Evolutionary conservation across 495 filamentous ascomycete species (phyloP).

Genomic region (Hypoxylon rickii): DNA sequence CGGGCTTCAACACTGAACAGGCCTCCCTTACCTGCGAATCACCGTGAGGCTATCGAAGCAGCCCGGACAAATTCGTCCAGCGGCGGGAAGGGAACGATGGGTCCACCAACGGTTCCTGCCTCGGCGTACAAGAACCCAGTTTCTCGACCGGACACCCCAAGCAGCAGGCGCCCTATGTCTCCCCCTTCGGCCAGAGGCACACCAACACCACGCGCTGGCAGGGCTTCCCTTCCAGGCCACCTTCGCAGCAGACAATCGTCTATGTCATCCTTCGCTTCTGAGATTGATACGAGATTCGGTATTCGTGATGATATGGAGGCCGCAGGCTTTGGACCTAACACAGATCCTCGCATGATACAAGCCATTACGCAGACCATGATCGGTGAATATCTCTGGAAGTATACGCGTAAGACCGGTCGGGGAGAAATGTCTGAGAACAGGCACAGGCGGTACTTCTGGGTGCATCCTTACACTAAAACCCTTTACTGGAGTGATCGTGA

Average conservation of each 20-base stretch:
- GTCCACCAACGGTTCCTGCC: conserved; percentile 80
- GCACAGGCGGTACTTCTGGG: conserved; percentile 97
- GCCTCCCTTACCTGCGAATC: conserved; percentile 81
- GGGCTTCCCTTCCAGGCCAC: conserved; percentile 40
- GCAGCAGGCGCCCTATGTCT: conserved; percentile 43
- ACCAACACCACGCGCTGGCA: conserved; percentile 46
- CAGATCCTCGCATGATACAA: conserved; percentile 98
- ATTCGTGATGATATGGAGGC: conserved; percentile 64
- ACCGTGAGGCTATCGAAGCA: conserved; percentile 81
- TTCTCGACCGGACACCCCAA: conserved; percentile 75
- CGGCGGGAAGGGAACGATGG: conserved; percentile 68
- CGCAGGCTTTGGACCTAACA: conserved; percentile 64
- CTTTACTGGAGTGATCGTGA: conserved; percentile 96
- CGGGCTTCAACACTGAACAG: conserved; percentile 37
- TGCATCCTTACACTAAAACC: conserved; percentile 95
- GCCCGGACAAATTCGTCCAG: conserved; percentile 59
- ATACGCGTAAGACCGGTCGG: conserved; percentile 88
- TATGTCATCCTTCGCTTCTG: conserved; percentile 91
- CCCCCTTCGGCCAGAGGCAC: conserved; percentile 42
- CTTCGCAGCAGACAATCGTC: conserved; percentile 71
- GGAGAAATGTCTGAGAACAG: conserved; percentile 83
- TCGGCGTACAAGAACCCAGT: conserved; percentile 66
- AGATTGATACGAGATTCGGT: conserved; percentile 89
- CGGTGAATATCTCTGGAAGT: conserved; percentile 98
- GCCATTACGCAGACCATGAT: conserved; percentile 99